These are phyloP conservation scores for cucumber (Cucumis sativus) DNA, from an alignment of 306 rosid species.

Conservation along the genomic window DNA sequence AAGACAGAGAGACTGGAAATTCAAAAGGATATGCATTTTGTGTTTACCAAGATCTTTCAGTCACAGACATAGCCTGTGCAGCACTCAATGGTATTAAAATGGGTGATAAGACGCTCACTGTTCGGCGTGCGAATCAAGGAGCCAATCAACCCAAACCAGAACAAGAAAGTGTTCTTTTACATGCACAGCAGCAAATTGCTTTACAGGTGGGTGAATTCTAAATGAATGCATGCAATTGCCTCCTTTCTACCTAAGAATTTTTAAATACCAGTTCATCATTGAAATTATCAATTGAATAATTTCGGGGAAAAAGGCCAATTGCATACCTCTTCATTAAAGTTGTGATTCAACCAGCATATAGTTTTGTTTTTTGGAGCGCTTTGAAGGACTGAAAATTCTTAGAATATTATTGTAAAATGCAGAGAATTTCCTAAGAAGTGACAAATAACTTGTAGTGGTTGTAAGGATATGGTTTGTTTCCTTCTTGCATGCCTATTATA, in stretches of 20 bases:
- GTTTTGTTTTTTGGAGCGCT: background rate
- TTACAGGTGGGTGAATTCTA: constrained; percentile 48
- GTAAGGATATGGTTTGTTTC: background rate
- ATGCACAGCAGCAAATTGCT: constrained; percentile 97
- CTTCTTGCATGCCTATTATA: background rate
- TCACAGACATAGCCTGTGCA: constrained; percentile 97
- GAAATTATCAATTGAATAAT: background rate
- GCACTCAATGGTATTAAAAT: constrained; percentile 97
- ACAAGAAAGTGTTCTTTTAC: constrained; percentile 83
- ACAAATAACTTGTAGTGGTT: background rate
- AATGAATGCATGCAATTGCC: background rate
- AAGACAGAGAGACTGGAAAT: constrained; percentile 97
- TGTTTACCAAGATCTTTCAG: constrained; percentile 98
- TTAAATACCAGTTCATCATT: background rate
- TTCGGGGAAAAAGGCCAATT: background rate
- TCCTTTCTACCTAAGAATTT: background rate
- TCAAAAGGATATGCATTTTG: constrained; percentile 98
- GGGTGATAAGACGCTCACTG: constrained; percentile 98
- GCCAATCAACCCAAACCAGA: constrained; percentile 92
- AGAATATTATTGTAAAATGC: background rate
- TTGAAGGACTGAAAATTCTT: background rate
- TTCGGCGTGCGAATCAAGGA: constrained; percentile 97
- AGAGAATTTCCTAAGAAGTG: background rate
- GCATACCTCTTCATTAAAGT: background rate
- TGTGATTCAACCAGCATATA: background rate